Percentiles rank a stretch among this genome's conserved stretches.
Conservation (phyloP, 2,329 filamentous ascomycete genomes). For the Elsinoe perseae region DNA sequence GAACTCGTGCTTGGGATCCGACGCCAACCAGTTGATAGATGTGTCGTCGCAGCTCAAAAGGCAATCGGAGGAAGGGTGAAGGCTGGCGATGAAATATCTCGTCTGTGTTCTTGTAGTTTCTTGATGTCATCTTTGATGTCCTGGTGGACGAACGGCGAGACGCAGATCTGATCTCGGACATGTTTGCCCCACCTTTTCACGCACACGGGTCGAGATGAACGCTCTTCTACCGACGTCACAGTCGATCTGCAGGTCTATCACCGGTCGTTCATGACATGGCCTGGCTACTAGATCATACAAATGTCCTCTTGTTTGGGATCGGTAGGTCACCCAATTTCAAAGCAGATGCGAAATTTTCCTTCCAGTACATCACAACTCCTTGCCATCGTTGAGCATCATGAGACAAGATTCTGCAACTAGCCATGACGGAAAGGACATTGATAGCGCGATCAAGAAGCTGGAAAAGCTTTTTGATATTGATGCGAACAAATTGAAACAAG, state of each 20-base stretch:
- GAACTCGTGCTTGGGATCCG: neutral
- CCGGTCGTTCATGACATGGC: constrained; percentile 6
- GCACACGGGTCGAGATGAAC: neutral
- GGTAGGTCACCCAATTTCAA: neutral
- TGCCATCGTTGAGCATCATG: neutral
- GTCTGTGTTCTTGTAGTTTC: neutral
- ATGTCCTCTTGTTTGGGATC: neutral
- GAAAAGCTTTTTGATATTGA: constrained; percentile 74
- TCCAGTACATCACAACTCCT: neutral
- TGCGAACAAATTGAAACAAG: constrained; percentile 68
- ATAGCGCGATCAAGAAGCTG: constrained; percentile 64
- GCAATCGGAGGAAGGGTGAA: neutral
- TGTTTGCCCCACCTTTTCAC: constrained; percentile 1
- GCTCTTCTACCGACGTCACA: constrained; percentile 8
- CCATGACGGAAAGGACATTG: neutral
- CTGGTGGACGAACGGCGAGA: neutral
- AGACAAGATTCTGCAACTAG: constrained; percentile 1
- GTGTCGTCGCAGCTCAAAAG: neutral
- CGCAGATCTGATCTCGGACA: constrained; percentile 8
- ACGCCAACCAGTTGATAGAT: neutral
- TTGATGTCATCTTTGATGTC: neutral
- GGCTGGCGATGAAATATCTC: neutral
- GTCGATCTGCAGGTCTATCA: neutral
- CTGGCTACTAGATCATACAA: constrained; percentile 1
- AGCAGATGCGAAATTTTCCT: neutral